Conservation (phyloP, 495 filamentous ascomycete species). For the Geoglossum glabrum region DNA sequence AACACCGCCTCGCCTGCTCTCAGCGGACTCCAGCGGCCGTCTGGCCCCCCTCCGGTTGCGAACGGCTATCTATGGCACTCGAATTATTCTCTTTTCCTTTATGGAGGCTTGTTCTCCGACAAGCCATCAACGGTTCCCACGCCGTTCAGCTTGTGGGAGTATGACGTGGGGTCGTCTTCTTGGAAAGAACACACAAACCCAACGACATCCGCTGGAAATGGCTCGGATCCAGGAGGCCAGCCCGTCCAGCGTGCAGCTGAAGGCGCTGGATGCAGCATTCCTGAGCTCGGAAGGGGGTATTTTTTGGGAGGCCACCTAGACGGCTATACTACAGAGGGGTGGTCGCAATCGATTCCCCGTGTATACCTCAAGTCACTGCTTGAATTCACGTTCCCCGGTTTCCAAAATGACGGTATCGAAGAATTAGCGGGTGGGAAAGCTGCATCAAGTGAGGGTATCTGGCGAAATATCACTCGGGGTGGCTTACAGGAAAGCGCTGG, state of each 20-base stretch:
- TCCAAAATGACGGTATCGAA: constrained; percentile 34
- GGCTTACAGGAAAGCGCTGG: constrained; percentile 39
- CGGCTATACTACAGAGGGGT: constrained; percentile 44
- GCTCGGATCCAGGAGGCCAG: constrained; percentile 29
- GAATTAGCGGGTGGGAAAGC: constrained; percentile 25
- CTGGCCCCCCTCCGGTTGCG: constrained; percentile 46
- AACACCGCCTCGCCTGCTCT: constrained; percentile 40
- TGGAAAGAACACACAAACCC: constrained; percentile 42
- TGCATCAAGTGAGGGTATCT: constrained; percentile 34
- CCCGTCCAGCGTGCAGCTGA: constrained; percentile 44
- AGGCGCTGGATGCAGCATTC: constrained; percentile 47
- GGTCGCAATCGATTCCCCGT: constrained; percentile 36
- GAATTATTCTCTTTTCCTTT: constrained; percentile 42
- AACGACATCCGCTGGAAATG: constrained; percentile 33
- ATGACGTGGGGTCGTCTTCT: constrained; percentile 31
- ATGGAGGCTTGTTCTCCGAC: constrained; percentile 52
- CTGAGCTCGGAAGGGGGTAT: constrained; percentile 44
- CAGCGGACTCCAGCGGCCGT: constrained; percentile 38
- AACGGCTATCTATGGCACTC: constrained; percentile 57
- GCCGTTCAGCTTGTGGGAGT: constrained; percentile 42
- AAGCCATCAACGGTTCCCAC: constrained; percentile 29
- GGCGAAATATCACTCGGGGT: constrained; percentile 50
- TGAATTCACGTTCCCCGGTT: constrained; percentile 54
- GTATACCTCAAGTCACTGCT: constrained; percentile 51
- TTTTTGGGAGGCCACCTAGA: constrained; percentile 65